Conservation (phyloP, 1,284 basidiomycete genomes). For the Chiua sp. region DNA sequence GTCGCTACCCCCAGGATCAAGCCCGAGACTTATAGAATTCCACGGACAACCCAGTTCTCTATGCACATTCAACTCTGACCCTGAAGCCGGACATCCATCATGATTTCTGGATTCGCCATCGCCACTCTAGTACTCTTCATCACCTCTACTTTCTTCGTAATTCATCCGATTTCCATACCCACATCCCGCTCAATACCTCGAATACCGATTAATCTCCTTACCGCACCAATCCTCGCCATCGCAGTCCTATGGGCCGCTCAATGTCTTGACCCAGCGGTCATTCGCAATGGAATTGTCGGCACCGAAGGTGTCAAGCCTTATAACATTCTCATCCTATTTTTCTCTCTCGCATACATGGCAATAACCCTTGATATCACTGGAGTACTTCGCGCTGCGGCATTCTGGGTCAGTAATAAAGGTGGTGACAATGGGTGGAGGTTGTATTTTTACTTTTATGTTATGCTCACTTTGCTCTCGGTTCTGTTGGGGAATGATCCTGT, state of each 20-base stretch:
- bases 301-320: constrained; percentile 85
- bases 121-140: constrained; percentile 77
- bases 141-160: constrained; percentile 74
- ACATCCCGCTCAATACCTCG: constrained; percentile 42
- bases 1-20: too few relatives aligned
- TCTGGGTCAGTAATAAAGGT: constrained; percentile 83
- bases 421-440: constrained; percentile 73
- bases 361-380: constrained; percentile 93
- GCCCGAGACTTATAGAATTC: too few relatives aligned
- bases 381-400: constrained; percentile 85
- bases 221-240: constrained; percentile 82
- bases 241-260: constrained; percentile 78
- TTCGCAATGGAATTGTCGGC: constrained; percentile 77
- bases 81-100: too few relatives aligned
- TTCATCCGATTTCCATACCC: constrained; percentile 64
- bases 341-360: constrained; percentile 93
- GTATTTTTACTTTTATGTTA: constrained; percentile 80
- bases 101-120: constrained; percentile 58
- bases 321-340: constrained; percentile 93
- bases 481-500: constrained; percentile 92
- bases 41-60: too few relatives aligned
- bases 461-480: constrained; percentile 82
- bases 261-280: constrained; percentile 67
- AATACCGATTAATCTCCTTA: constrained; percentile 69
- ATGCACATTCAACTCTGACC: too few relatives aligned